Percentiles rank a stretch among this genome's conserved stretches.
These are phyloP conservation scores for Cladophialophora chaetospira DNA, from an alignment of 2,329 filamentous ascomycete genomes.

Conservation along the genomic window DNA sequence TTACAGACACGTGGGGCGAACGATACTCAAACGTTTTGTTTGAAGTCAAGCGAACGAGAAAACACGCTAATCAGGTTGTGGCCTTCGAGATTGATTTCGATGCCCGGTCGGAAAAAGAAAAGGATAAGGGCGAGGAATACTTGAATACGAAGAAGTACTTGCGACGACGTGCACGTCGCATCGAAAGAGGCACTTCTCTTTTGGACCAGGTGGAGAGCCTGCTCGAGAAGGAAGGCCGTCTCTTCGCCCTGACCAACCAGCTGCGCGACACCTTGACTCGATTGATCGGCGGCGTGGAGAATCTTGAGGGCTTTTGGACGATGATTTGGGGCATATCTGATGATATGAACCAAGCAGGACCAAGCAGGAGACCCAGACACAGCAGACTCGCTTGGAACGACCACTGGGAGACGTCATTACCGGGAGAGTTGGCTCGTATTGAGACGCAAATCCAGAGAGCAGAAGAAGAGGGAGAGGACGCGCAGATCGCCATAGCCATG, in stretches of 20 bases:
- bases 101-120: neutral
- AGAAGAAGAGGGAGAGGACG: no score
- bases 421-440: neutral
- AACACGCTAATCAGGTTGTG: neutral
- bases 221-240: neutral
- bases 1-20: no score
- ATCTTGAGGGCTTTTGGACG: neutral
- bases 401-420: neutral
- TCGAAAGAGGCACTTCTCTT: neutral
- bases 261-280: neutral
- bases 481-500: no score
- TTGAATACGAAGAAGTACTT: neutral
- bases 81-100: neutral
- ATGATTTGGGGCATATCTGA: conserved; percentile 2
- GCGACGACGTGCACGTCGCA: neutral
- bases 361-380: neutral
- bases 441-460: neutral
- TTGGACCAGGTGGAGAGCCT: neutral
- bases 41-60: neutral
- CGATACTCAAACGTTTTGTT: no score
- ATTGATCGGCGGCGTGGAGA: neutral
- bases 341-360: neutral
- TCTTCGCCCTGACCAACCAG: neutral
- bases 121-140: neutral
- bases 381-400: neutral